phyloP scores from a whole-genome alignment of 148 eudicot species.

The Cornus kousa region DNA sequence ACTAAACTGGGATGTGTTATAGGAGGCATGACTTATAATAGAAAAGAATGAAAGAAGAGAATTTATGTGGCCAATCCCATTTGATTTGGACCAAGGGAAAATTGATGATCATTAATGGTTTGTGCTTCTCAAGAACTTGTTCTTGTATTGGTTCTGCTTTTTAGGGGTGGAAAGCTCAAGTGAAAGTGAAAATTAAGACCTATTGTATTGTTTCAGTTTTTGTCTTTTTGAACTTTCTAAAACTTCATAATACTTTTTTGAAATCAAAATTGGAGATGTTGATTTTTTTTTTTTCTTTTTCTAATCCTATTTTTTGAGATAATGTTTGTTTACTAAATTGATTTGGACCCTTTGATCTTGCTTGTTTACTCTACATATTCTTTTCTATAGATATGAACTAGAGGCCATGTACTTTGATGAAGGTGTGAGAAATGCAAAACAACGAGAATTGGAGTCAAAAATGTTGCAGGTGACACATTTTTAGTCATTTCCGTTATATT shows the following conservation, averaged over 20 bases:
- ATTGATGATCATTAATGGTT: not conserved
- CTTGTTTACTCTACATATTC: not conserved
- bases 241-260: not conserved
- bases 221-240: not conserved
- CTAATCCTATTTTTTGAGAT: not conserved
- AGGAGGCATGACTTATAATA: no score
- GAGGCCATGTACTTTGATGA: conserved; percentile 41
- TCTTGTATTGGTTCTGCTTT: not conserved
- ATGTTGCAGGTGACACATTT: conserved; percentile 26
- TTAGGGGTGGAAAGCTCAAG: not conserved
- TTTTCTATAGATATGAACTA: conserved; percentile 28
- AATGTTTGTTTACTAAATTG: not conserved
- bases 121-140: not conserved
- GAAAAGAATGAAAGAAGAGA: no score
- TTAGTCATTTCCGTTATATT: not conserved
- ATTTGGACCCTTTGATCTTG: not conserved
- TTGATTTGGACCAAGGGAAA: no score
- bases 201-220: no score
- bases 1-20: not conserved
- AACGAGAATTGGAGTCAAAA: conserved; percentile 30
- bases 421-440: conserved; percentile 37
- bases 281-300: not conserved
- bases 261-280: not conserved
- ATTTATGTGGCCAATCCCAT: no score
- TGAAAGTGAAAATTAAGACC: not conserved